Percentiles rank a stretch among this genome's conserved stretches.
These are phyloP conservation scores for Metschnikowia continentalis DNA, from an alignment of 805 yeast species.

Conservation along the genomic window DNA sequence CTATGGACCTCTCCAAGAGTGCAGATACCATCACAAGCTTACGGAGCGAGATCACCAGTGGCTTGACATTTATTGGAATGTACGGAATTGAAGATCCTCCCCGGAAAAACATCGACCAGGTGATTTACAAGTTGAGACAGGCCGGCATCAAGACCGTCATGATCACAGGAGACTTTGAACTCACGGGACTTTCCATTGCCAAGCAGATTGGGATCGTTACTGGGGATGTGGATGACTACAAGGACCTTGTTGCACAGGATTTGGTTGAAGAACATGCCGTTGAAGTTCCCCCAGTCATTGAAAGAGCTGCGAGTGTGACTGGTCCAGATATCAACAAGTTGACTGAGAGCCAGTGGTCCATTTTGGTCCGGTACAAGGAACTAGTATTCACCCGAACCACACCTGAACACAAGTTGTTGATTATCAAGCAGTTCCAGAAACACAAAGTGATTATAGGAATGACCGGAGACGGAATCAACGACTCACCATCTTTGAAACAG, in stretches of 20 bases:
- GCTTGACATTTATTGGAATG: constrained; percentile 32
- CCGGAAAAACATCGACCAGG: constrained; percentile 31
- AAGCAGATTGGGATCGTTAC: constrained; percentile 37
- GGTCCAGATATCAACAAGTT: constrained; percentile 29
- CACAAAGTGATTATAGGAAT: constrained; percentile 28
- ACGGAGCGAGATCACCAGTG: constrained; percentile 13
- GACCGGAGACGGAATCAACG: constrained; percentile 37
- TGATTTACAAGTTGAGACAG: constrained; percentile 26
- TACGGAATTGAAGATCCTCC: constrained; percentile 45
- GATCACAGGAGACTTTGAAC: constrained; percentile 53
- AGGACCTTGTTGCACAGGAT: constrained; percentile 13
- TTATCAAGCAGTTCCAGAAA: constrained; percentile 44
- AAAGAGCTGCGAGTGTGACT: constrained; percentile 28
- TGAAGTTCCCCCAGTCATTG: constrained; percentile 11
- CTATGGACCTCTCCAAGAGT: constrained; percentile 9
- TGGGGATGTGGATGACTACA: constrained; percentile 19
- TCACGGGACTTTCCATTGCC: constrained; percentile 50
- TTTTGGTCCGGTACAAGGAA: constrained; percentile 27
- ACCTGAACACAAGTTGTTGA: constrained; percentile 50
- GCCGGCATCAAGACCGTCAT: constrained; percentile 42
- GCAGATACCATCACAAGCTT: constrained; percentile 14
- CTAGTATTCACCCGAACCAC: constrained; percentile 39
- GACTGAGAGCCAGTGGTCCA: constrained; percentile 42
- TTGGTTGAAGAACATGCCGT: constrained; percentile 1
- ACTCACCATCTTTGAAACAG: constrained; percentile 33